Percentiles rank a stretch among this genome's conserved stretches.
Conservation (phyloP, 2,329 filamentous ascomycete genomes). For the Colletotrichum camelliae region DNA sequence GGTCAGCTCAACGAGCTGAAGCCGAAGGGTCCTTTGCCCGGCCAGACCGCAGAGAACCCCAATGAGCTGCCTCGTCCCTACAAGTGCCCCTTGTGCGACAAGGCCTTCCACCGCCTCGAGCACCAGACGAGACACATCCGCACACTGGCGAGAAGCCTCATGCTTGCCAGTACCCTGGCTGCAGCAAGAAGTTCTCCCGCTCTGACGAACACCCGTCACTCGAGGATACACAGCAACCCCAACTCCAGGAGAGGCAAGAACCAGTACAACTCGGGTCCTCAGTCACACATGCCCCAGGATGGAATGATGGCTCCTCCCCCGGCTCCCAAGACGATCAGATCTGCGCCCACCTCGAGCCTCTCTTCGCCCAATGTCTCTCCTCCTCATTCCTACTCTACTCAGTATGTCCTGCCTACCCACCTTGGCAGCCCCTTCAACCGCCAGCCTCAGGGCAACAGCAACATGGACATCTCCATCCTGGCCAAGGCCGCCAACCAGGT, state of each 20-base stretch:
- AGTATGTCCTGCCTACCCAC: slow-evolving; percentile 59
- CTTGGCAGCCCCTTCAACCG: slow-evolving; percentile 42
- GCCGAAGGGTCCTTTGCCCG: slow-evolving; percentile 67
- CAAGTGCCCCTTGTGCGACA: slow-evolving; percentile 98
- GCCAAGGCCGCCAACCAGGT: slow-evolving; percentile 66
- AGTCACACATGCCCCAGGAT: slow-evolving; percentile 55
- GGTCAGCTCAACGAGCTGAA: slow-evolving; percentile 41
- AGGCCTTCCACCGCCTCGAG: slow-evolving; percentile 97
- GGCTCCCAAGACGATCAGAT: slow-evolving; percentile 80
- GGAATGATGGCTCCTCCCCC: slow-evolving; percentile 78
- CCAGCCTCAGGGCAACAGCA: slow-evolving; percentile 41
- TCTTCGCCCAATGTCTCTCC: slow-evolving; percentile 96
- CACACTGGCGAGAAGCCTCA: slow-evolving; percentile 98
- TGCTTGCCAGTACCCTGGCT: slow-evolving; percentile 92
- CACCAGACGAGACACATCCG: slow-evolving; percentile 92
- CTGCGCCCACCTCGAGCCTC: slow-evolving; percentile 84
- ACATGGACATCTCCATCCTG: slow-evolving; percentile 63
- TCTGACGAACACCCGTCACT: slow-evolving; percentile 96
- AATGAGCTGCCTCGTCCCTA: slow-evolving; percentile 90
- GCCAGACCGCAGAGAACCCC: slow-evolving; percentile 62
- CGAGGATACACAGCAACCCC: slow-evolving; percentile 98
- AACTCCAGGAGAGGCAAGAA: slow-evolving; percentile 96
- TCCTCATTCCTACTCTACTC: slow-evolving; percentile 80
- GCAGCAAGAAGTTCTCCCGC: slow-evolving; percentile 95
- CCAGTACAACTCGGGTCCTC: slow-evolving; percentile 35